These are phyloP conservation scores for Lentinula boryana DNA, from an alignment of 768 basidiomycete species.

Conservation along the genomic window DNA sequence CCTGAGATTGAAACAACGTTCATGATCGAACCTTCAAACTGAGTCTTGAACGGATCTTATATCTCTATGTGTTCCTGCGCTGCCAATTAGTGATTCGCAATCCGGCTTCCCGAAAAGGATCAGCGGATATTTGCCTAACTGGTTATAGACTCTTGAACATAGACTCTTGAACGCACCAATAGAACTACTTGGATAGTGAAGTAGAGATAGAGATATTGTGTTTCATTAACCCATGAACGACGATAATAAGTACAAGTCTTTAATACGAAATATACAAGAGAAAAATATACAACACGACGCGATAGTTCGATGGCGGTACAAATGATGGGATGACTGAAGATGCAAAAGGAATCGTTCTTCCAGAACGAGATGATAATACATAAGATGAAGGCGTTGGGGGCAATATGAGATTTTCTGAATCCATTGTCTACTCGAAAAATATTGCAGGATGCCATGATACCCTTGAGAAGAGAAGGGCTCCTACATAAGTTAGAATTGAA, in stretches of 20 bases:
- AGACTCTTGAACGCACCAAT: no score
- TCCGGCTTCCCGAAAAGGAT: no score
- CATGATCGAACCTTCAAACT: not conserved
- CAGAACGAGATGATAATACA: constrained; percentile 15
- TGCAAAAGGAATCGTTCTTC: constrained; percentile 7
- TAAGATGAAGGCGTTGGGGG: constrained; percentile 11
- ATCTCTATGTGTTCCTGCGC: not conserved
- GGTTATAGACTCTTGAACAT: no score
- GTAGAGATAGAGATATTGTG: no score
- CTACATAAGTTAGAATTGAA: not conserved
- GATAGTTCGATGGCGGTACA: not conserved
- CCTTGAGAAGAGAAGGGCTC: not conserved
- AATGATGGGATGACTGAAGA: constrained; percentile 18
- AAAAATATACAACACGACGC: not conserved
- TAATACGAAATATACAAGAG: not conserved
- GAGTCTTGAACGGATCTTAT: not conserved
- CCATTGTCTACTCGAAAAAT: not conserved
- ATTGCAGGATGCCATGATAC: not conserved
- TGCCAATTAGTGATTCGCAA: not conserved
- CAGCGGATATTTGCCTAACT: no score
- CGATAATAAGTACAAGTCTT: not conserved
- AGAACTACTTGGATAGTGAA: no score
- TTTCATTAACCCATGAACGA: not conserved
- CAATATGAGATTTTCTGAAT: not conserved
- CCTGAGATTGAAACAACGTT: not conserved